Percentiles rank a stretch among this genome's conserved stretches.
Evolutionary conservation across 2,329 filamentous ascomycete species (phyloP).

Genomic region (Colletotrichum horii): DNA sequence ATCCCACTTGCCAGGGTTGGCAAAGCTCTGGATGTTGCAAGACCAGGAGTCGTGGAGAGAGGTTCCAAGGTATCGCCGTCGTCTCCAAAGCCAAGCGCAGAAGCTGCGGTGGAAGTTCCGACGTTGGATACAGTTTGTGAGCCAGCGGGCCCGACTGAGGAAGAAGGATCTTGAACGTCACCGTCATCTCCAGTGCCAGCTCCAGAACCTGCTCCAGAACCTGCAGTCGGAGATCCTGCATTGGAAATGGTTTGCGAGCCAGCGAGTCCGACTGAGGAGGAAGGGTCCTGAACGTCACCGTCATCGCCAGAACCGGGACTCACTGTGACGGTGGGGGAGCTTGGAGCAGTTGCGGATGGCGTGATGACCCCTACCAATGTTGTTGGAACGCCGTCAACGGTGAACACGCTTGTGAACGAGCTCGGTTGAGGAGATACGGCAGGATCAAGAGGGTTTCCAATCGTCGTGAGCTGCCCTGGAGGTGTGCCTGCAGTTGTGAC

Average conservation of each 20-base stretch:
- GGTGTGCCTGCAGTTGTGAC: too few relatives aligned
- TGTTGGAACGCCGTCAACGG: not conserved
- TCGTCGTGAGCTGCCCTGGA: not conserved
- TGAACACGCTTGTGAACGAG: not conserved
- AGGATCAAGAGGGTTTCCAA: not conserved
- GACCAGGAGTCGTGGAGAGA: not conserved
- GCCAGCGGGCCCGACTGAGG: fast-evolving
- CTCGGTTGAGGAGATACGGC: fast-evolving
- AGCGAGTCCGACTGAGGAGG: not conserved
- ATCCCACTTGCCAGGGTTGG: not conserved
- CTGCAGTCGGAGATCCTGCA: not conserved
- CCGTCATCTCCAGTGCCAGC: not conserved
- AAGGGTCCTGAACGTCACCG: not conserved
- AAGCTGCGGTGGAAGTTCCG: not conserved
- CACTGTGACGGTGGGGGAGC: fast-evolving
- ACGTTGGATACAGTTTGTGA: not conserved
- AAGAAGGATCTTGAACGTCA: not conserved
- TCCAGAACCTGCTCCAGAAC: not conserved
- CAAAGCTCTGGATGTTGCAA: not conserved
- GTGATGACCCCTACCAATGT: not conserved
- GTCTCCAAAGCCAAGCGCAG: not conserved
- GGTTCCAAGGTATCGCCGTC: not conserved
- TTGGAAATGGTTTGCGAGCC: not conserved
- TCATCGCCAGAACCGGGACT: not conserved
- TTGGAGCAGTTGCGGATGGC: not conserved